Conservation (phyloP, 306 rosid genomes). For the Malus fusca region DNA sequence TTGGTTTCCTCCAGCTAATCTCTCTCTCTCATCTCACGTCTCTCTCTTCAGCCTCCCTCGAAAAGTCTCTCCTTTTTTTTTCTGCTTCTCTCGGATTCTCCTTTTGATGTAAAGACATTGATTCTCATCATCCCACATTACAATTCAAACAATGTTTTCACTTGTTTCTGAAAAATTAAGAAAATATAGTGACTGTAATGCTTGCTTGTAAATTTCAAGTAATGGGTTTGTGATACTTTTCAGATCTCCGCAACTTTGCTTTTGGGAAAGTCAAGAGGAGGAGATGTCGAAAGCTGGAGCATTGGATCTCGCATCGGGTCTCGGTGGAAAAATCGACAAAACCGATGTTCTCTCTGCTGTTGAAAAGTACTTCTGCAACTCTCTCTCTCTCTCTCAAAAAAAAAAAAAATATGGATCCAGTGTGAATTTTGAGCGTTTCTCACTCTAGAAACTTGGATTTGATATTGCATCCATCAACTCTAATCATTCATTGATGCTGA, state of each 20-base stretch:
- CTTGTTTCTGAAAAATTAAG: background rate
- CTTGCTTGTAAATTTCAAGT: background rate
- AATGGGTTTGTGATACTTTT: background rate
- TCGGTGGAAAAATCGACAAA: conserved; percentile 84
- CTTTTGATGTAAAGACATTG: background rate
- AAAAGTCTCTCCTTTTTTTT: background rate
- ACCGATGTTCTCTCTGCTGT: conserved; percentile 64
- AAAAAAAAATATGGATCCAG: background rate
- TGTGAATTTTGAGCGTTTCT: background rate
- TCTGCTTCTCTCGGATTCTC: background rate
- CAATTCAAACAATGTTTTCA: background rate
- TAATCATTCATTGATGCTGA: background rate
- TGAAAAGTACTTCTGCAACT: conserved; percentile 33
- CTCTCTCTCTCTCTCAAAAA: conserved; percentile 1
- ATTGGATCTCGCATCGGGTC: conserved; percentile 79
- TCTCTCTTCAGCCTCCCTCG: background rate
- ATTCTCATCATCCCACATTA: background rate
- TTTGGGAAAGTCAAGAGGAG: background rate
- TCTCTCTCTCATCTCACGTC: background rate
- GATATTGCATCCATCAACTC: background rate
- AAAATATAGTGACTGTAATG: background rate
- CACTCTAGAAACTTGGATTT: background rate
- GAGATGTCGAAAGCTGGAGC: conserved; percentile 46
- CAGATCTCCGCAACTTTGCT: background rate
- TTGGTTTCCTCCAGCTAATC: background rate